Base-by-base conservation (phyloP, 441 rosid genomes). In the Capsella rubella region DNA sequence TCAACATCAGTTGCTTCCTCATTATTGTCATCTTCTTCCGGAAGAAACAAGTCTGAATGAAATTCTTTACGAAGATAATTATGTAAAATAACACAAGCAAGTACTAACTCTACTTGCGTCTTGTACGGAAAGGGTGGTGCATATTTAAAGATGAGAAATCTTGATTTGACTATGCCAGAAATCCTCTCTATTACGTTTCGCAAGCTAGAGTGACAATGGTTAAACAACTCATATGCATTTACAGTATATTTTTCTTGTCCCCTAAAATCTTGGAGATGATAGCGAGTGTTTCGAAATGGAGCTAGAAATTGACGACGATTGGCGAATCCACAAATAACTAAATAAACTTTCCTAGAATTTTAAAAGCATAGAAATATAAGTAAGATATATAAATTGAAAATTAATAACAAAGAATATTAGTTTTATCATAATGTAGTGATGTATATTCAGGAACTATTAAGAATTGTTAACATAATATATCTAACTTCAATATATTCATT, bases 241-340 rank as follows among this genome's bases (percentile, higher is more conserved):
- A 2, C 0, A 4, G 28, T 39, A 37, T 52, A 28, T 7, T 39
- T 66, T 14, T 60, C 11, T 52, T 51, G 49, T 37, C 58, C 37
- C 4, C 31, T 14, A 66, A 66, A 52, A 1, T 52, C 50, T n/a
- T n/a, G n/a, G n/a, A n/a, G n/a, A n/a, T n/a, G 71, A 52, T 66
- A 51, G 0, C 27, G 60, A 51, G 51, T 53, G 53, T 52, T 15
- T 39, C 51, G 15, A 53, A 53, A 53, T 27, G 61, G 40, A 67
- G 62, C 40, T 67, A 67, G 12, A 40, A 37, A 10, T 53, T 67
- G 10, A n/a, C 3, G 42, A 7, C 16, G 62, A 12, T 40, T 67
- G n/a, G 52, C 52, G 5, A 50, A 52, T 66, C 60, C 28, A 4
- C 37, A 66, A n/a, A 37, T 39, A 15, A 31, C 64, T 28, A 68